These are phyloP conservation scores for Kalmusia sp. DNA, from an alignment of 2,329 filamentous ascomycete species.

Conservation along the genomic window DNA sequence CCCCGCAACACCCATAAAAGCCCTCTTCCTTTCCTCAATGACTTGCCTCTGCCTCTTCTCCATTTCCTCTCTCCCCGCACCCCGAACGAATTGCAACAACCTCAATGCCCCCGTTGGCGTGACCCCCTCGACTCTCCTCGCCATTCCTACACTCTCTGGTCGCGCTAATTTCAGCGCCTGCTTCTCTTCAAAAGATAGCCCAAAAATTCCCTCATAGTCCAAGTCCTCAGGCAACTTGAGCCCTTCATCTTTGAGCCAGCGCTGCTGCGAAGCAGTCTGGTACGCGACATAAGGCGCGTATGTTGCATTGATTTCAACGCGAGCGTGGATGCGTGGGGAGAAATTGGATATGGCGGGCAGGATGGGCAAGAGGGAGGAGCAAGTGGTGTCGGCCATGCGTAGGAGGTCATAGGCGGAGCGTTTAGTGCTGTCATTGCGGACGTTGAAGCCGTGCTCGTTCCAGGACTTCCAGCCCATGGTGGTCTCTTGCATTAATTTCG, in stretches of 20 bases:
- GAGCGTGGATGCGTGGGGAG: conserved; percentile 65
- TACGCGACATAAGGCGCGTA: conserved; percentile 87
- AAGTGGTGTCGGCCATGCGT: conserved; percentile 63
- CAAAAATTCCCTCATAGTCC: conserved; percentile 76
- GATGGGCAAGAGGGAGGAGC: conserved; percentile 63
- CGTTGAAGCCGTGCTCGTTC: conserved; percentile 72
- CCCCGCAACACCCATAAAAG: conserved; percentile 24
- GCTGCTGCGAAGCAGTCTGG: conserved; percentile 70
- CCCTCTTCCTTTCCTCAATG: conserved; percentile 38
- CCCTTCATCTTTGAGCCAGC: conserved; percentile 78
- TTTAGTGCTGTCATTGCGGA: conserved; percentile 69
- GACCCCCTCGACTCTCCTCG: conserved; percentile 83
- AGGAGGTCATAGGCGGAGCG: conserved; percentile 83
- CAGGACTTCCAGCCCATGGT: conserved; percentile 69
- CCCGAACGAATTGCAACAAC: conserved; percentile 69
- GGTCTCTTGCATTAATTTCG: conserved; percentile 64
- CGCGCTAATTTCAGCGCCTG: conserved; percentile 71
- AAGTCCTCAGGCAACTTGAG: conserved; percentile 75
- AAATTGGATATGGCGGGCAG: conserved; percentile 66
- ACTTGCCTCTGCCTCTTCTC: conserved; percentile 36
- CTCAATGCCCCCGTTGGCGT: conserved; percentile 59
- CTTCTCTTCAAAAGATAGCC: conserved; percentile 81
- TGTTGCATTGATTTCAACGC: conserved; percentile 80
- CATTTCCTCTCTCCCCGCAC: conserved; percentile 42
- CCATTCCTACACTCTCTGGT: conserved; percentile 89